A percentile compares a stretch with the other conserved stretches of the same genome.
These are phyloP conservation scores for Albophoma yamanashiensis DNA, from an alignment of 2,329 filamentous ascomycete species.

Conservation along the genomic window DNA sequence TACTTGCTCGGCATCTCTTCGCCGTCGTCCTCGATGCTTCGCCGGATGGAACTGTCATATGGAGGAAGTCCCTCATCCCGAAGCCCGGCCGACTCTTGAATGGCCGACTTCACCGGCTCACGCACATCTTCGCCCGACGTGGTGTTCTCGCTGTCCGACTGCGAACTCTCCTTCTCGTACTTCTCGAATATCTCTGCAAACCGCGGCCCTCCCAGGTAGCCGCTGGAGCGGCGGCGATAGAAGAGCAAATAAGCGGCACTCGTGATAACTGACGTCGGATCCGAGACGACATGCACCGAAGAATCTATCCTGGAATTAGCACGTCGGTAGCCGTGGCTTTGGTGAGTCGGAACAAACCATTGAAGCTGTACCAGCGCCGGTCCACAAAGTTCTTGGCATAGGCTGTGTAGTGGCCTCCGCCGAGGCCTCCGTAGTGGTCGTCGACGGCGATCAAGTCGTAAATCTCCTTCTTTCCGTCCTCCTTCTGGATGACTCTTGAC, in stretches of 20 bases:
- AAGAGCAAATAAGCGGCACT: constrained; percentile 84
- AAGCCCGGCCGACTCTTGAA: constrained; percentile 13
- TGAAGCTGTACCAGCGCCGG: constrained; percentile 89
- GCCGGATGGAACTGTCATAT: constrained; percentile 23
- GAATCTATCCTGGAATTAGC: constrained; percentile 49
- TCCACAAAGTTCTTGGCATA: constrained; percentile 89
- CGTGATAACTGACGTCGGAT: constrained; percentile 56
- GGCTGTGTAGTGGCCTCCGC: constrained; percentile 93
- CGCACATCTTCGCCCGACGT: constrained; percentile 65
- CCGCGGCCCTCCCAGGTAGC: constrained; percentile 67
- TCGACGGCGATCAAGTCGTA: constrained; percentile 96
- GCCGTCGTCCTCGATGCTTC: constrained; percentile 39
- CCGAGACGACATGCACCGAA: constrained; percentile 50
- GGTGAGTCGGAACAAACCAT: constrained; percentile 48
- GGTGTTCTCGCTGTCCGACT: constrained; percentile 28
- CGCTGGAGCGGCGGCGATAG: constrained; percentile 74
- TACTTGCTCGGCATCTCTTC: constrained; percentile 27
- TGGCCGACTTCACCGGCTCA: constrained; percentile 34
- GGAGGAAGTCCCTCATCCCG: constrained; percentile 21
- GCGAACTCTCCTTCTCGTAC: constrained; percentile 44
- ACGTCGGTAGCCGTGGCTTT: neutral
- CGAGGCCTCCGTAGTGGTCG: constrained; percentile 87
- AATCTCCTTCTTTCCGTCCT: constrained; percentile 69
- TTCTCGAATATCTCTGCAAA: constrained; percentile 61
- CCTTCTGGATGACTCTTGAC: constrained; percentile 65